Conservation (phyloP, 768 basidiomycete species). For the Agaricus sinodeliciosus region DNA sequence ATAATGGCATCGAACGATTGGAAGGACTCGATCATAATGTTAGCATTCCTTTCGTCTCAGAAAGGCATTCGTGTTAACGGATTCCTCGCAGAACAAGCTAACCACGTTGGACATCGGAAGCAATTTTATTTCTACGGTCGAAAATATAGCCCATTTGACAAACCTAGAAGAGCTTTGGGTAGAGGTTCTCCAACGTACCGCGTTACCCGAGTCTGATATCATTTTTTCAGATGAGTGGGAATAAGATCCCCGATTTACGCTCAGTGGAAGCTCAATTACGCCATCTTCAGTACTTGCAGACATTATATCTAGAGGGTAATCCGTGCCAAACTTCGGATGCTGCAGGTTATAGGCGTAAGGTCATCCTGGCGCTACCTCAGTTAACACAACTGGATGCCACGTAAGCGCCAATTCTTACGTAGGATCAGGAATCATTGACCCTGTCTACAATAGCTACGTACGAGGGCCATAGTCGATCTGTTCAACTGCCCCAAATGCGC, state of each 20-base stretch:
- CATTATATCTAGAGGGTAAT: slow-evolving; percentile 93
- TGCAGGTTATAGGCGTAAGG: slow-evolving; percentile 77
- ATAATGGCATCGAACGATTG: slow-evolving; percentile 81
- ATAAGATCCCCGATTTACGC: slow-evolving; percentile 68
- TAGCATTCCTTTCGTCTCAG: slow-evolving; percentile 15
- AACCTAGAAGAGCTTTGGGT: slow-evolving; percentile 95
- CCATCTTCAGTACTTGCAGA: slow-evolving; percentile 59
- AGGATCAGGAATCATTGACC: neutral
- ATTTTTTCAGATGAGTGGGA: slow-evolving; percentile 71
- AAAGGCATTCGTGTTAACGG: neutral
- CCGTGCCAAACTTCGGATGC: slow-evolving; percentile 82
- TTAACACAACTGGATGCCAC: slow-evolving; percentile 94
- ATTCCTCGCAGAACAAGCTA: slow-evolving; percentile 45
- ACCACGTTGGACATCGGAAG: slow-evolving; percentile 83
- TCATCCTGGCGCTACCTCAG: slow-evolving; percentile 84
- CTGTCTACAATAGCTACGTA: slow-evolving; percentile 3
- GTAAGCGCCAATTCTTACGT: slow-evolving; percentile 39
- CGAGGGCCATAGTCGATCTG: neutral
- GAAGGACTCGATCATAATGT: slow-evolving; percentile 88
- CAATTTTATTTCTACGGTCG: slow-evolving; percentile 75
- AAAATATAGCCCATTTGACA: slow-evolving; percentile 73
- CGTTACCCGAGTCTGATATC: neutral
- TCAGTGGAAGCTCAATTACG: slow-evolving; percentile 63
- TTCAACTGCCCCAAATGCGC: neutral
- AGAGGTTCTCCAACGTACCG: slow-evolving; percentile 15